These are phyloP conservation scores for Silybum marianum DNA, from an alignment of 129 eudicot species.

Conservation along the genomic window DNA sequence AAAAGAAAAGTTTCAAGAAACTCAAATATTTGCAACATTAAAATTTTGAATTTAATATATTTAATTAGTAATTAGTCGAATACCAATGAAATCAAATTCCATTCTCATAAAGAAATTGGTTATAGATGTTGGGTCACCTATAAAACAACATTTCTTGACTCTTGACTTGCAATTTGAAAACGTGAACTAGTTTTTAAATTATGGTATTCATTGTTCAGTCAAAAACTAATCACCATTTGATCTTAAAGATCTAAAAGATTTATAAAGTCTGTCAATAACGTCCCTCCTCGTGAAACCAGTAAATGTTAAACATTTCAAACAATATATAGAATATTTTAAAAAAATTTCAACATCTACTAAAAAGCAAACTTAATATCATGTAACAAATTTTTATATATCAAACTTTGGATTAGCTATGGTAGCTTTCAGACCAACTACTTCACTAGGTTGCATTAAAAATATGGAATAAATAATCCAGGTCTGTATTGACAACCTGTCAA, in stretches of 20 bases:
- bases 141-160: neutral
- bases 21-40: too few species aligned
- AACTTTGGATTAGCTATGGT: neutral
- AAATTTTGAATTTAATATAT: neutral
- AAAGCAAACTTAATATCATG: neutral
- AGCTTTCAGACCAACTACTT: neutral
- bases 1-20: neutral
- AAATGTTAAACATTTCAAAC: too few species aligned
- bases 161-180: neutral
- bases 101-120: neutral
- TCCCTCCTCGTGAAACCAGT: too few species aligned
- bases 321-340: too few species aligned
- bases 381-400: neutral
- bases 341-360: neutral
- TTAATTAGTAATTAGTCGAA: neutral
- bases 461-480: neutral
- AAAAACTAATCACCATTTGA: neutral
- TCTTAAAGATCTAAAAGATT: too few species aligned
- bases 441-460: neutral
- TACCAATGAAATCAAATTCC: neutral
- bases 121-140: neutral
- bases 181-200: neutral
- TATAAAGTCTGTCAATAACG: too few species aligned
- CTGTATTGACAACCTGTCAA: neutral
- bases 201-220: neutral